Conservation (phyloP, 2,329 filamentous ascomycete genomes). For the Xylaria sp. region DNA sequence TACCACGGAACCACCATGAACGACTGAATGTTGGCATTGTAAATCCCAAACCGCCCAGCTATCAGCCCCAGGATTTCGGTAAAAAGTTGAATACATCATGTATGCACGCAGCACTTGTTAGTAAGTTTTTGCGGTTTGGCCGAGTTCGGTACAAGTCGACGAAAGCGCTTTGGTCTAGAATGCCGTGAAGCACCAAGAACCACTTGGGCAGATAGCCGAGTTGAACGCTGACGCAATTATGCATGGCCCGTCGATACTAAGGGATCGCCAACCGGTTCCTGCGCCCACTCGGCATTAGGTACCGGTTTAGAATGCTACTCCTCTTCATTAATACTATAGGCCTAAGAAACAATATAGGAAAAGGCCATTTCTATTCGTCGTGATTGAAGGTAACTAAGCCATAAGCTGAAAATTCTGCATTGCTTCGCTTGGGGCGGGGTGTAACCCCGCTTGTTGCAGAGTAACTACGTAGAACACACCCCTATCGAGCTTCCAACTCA, state of each 20-base stretch:
- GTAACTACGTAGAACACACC: not conserved
- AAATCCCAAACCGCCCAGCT: not conserved
- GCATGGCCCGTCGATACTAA: slow-evolving; percentile 21
- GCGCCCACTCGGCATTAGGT: not conserved
- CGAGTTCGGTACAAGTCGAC: slow-evolving; percentile 7
- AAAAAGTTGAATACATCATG: slow-evolving; percentile 7
- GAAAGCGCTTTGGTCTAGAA: slow-evolving; percentile 17
- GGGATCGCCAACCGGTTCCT: slow-evolving; percentile 4
- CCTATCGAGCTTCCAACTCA: not conserved
- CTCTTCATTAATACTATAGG: not conserved
- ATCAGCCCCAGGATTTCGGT: not conserved
- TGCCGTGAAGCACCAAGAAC: not conserved
- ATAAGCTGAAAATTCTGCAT: not conserved
- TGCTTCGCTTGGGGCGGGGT: slow-evolving; percentile 2
- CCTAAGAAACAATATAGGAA: too few species aligned
- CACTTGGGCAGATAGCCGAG: slow-evolving; percentile 3
- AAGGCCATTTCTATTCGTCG: too few species aligned
- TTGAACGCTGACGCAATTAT: slow-evolving; percentile 38
- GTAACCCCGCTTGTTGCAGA: not conserved
- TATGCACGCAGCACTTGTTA: not conserved
- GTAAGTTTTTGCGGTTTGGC: not conserved
- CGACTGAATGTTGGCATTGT: not conserved
- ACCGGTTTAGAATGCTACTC: not conserved
- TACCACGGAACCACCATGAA: not conserved
- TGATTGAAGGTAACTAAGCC: not conserved